Evolutionary conservation across 78 protist species (phyloP).

Genomic region (Dictyostelium capitatum): DNA sequence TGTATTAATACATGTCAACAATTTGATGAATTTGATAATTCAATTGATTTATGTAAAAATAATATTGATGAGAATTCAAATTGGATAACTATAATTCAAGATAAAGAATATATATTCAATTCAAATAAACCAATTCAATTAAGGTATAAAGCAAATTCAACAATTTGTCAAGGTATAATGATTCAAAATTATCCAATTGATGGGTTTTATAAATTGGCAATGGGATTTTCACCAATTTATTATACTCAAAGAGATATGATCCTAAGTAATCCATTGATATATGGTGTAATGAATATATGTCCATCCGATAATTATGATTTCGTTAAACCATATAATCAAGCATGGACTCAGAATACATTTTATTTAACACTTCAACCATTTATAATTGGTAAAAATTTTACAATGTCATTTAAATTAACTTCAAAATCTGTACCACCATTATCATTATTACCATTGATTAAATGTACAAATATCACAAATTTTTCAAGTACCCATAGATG

Average conservation of each 20-base stretch:
- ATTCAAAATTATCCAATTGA: background rate
- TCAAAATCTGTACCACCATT: slow-evolving; percentile 6
- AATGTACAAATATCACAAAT: background rate
- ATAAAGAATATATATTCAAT: background rate
- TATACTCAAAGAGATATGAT: background rate
- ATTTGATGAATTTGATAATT: background rate
- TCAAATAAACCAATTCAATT: background rate
- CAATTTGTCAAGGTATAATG: slow-evolving; percentile 32
- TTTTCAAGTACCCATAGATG: slow-evolving; percentile 8
- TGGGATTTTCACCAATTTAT: background rate
- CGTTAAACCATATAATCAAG: background rate
- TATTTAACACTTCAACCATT: slow-evolving; percentile 1
- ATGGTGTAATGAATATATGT: slow-evolving; percentile 31
- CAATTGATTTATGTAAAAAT: background rate
- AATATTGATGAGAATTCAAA: background rate
- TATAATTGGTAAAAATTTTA: background rate
- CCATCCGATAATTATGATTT: slow-evolving; percentile 30
- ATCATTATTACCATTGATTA: background rate
- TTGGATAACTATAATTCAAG: slow-evolving; percentile 17
- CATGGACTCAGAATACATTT: slow-evolving; percentile 42
- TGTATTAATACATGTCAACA: background rate
- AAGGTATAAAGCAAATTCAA: slow-evolving; percentile 43
- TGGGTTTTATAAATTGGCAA: background rate
- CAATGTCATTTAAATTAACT: background rate
- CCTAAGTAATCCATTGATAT: background rate